Percentiles rank a stretch among this genome's conserved stretches.
Evolutionary conservation across 805 yeast genomes (phyloP).

Genomic region (Pichia pseudocactophila): DNA sequence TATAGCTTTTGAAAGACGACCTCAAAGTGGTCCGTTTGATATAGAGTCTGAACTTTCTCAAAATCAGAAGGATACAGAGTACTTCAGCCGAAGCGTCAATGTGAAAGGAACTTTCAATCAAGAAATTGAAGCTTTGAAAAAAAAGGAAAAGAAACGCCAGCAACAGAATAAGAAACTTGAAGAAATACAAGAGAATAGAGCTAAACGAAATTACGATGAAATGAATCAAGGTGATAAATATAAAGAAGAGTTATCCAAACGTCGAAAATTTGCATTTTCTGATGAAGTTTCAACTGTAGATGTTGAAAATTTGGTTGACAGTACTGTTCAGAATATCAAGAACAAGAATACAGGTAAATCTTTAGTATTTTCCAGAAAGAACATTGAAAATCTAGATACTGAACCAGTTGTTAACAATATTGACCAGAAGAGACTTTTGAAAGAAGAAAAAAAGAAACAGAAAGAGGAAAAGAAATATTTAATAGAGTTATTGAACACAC

Average conservation of each 20-base stretch:
- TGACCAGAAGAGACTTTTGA: neutral
- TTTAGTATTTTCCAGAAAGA: constrained; percentile 7
- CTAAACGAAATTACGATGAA: neutral
- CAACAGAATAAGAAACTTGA: constrained; percentile 7
- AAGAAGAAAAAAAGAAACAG: constrained; percentile 1
- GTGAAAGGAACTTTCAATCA: constrained; percentile 36
- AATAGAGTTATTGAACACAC: neutral
- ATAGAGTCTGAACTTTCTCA: constrained; percentile 43
- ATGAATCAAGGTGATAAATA: neutral
- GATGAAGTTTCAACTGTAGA: neutral
- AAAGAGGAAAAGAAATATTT: constrained; percentile 3
- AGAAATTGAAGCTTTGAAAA: constrained; percentile 26
- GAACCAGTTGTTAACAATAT: neutral
- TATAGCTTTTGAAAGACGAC: constrained; percentile 67
- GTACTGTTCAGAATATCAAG: constrained; percentile 3
- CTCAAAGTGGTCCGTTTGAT: constrained; percentile 62
- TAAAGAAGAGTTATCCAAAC: constrained; percentile 7
- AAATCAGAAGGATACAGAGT: constrained; percentile 20
- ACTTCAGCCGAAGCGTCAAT: constrained; percentile 38
- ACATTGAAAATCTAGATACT: neutral
- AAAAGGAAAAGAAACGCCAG: constrained; percentile 11
- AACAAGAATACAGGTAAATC: constrained; percentile 8
- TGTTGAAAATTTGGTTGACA: constrained; percentile 6
- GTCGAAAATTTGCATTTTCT: constrained; percentile 9
- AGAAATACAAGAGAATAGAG: neutral